These are phyloP conservation scores for Lycium barbarum DNA, from an alignment of 257 asterid species.

Conservation along the genomic window DNA sequence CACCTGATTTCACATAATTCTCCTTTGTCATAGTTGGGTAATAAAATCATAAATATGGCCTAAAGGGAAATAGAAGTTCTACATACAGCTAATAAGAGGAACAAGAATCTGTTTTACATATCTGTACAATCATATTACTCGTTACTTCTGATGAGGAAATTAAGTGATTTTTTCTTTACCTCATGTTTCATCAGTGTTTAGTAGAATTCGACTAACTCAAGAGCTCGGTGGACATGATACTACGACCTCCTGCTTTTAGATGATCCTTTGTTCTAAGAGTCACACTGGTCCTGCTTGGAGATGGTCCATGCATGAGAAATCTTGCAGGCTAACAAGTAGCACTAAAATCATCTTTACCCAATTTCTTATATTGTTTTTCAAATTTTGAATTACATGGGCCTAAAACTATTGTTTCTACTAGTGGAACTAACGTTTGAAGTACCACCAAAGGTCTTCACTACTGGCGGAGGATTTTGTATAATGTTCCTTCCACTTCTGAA, in stretches of 20 bases:
- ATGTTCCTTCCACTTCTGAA: slow-evolving; percentile 84
- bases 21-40: slow-evolving; percentile 29
- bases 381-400: too few relatives aligned
- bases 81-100: slow-evolving; percentile 75
- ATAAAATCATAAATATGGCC: not conserved
- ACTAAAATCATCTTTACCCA: too few relatives aligned
- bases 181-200: slow-evolving; percentile 87
- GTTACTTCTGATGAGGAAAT: slow-evolving; percentile 73
- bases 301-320: too few relatives aligned
- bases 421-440: too few relatives aligned
- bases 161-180: slow-evolving; percentile 73
- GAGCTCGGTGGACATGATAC: slow-evolving; percentile 78
- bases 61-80: slow-evolving; percentile 1
- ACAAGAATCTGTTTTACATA: slow-evolving; percentile 83
- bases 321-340: too few relatives aligned
- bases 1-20: slow-evolving; percentile 58
- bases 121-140: slow-evolving; percentile 87
- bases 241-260: slow-evolving; percentile 51
- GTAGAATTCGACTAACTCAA: slow-evolving; percentile 82
- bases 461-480: slow-evolving; percentile 88
- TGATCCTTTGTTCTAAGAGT: too few relatives aligned
- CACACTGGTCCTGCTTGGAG: too few relatives aligned
- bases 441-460: slow-evolving; percentile 45
- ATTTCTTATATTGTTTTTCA: too few relatives aligned
- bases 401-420: too few relatives aligned